These are phyloP conservation scores for Phytophthora hibernalis DNA, from an alignment of 352 stramenopile species.

Conservation along the genomic window DNA sequence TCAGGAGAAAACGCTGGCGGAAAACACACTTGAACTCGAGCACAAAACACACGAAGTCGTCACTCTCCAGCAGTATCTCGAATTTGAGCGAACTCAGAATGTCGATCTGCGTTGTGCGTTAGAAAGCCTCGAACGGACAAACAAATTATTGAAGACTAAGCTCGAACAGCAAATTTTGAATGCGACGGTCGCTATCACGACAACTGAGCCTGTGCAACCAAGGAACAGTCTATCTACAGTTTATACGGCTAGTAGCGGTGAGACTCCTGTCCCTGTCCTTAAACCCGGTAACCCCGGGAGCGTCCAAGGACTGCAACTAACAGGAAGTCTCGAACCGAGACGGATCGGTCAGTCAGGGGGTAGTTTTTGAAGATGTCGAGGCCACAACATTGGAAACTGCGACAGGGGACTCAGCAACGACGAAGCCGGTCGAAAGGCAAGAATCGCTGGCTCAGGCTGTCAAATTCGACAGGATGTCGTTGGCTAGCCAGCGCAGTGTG, in stretches of 20 bases:
- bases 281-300: constrained; percentile 15
- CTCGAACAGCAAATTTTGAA: constrained; percentile 79
- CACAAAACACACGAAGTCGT: constrained; percentile 54
- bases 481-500: constrained; percentile 26
- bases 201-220: not conserved
- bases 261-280: not conserved
- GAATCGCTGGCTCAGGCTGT: constrained; percentile 1
- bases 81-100: constrained; percentile 39
- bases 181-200: constrained; percentile 38
- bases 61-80: constrained; percentile 47
- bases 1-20: constrained; percentile 56
- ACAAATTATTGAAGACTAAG: constrained; percentile 66
- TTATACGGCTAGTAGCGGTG: not conserved
- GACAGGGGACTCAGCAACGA: not conserved
- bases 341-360: constrained; percentile 9
- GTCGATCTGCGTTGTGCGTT: constrained; percentile 44
- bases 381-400: not conserved
- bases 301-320: constrained; percentile 16
- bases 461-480: constrained; percentile 7
- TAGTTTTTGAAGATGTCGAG: constrained; percentile 5
- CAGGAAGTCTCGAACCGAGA: constrained; percentile 19
- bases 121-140: constrained; percentile 64
- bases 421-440: constrained; percentile 3
- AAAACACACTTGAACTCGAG: constrained; percentile 76
- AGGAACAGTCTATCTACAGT: not conserved